Evolutionary conservation across 495 filamentous ascomycete genomes (phyloP), one percentile per base, ranked within the genome.

Genomic region (Podospora didyma): DNA sequence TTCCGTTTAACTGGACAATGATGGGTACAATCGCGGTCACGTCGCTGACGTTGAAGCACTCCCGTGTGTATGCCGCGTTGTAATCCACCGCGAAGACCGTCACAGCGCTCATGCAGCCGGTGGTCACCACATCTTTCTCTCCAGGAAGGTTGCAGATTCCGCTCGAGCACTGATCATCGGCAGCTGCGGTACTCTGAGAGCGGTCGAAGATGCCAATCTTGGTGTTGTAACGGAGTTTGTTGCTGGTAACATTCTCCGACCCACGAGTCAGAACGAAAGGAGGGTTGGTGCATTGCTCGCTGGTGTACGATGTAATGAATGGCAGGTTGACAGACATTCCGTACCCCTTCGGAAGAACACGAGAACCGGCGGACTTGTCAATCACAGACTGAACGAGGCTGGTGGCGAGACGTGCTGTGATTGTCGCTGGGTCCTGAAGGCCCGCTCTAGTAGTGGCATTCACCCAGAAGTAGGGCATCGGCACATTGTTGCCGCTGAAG

Each of bases 21-120:
- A 60, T 34, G 1, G 61, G 57, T 10, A 62, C 46, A 19, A 56
- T 35, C 7, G 52, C 45, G 7, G 52, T 59, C 16, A 58, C 55
- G 16, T 61, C 51, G 12, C 47, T 54, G 24, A 54, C 7, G 37
- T 58, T 56, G 34, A 59, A 49, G 35, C 62, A 64, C 19, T 50
- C 39, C 11, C 49, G 19, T 7, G 47, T 24, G 20, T 49, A 31
- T 16, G 41, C 6, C 9, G 72, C 63, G 58, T 72, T 65, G 49
- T 71, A 75, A 48, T 78, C 69, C 14, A 74, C 58, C 0, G 69
- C 70, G 54, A 77, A 77, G 0, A 75, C 57, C 7, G 56, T 67
- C 14, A 75, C 69, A 14, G 61, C 46, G 39, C 59, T 61, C 4
- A 62, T 51, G 42, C 63, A 69, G 16, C 56, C 58, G 2, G 57